Percentiles rank a stretch among this genome's conserved stretches.
phyloP scores from a whole-genome alignment of 1,139 yeast species.

The Pichia terricola region DNA sequence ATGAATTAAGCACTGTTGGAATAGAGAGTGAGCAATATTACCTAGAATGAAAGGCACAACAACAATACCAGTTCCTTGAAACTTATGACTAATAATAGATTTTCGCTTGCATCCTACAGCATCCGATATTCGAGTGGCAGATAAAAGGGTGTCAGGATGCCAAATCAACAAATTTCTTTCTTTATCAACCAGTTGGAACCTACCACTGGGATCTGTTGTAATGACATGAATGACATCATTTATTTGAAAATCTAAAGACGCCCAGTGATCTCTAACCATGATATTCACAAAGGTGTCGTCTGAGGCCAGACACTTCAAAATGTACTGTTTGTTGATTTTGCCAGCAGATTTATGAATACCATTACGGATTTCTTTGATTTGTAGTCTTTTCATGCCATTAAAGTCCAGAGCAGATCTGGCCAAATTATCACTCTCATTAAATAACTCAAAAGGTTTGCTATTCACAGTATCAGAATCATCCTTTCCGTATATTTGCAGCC shows the following conservation, averaged over 20 bases:
- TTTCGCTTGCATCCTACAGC: conserved; percentile 66
- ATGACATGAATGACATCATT: conserved; percentile 57
- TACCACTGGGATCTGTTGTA: conserved; percentile 26
- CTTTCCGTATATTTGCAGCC: conserved; percentile 1
- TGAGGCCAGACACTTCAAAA: conserved; percentile 38
- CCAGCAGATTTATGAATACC: conserved; percentile 28
- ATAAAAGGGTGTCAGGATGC: conserved; percentile 73
- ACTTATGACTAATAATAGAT: conserved; percentile 49
- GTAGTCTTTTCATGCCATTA: conserved; percentile 40
- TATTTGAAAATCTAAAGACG: conserved; percentile 27
- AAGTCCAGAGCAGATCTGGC: conserved; percentile 39
- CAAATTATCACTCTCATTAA: conserved; percentile 21
- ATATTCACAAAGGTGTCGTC: conserved; percentile 30
- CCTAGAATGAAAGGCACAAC: conserved; percentile 65
- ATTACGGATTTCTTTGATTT: conserved; percentile 32
- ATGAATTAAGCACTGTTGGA: conserved; percentile 54
- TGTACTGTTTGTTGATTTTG: conserved; percentile 34
- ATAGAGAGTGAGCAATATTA: conserved; percentile 64
- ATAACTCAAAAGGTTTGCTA: conserved; percentile 5
- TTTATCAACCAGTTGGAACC: conserved; percentile 40
- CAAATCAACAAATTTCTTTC: conserved; percentile 57
- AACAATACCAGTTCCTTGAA: conserved; percentile 46
- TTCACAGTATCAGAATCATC: background rate
- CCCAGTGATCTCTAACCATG: conserved; percentile 34
- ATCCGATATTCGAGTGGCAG: conserved; percentile 77